phyloP scores from a whole-genome alignment of 1,284 basidiomycete species.

The Ganoderma sinense region DNA sequence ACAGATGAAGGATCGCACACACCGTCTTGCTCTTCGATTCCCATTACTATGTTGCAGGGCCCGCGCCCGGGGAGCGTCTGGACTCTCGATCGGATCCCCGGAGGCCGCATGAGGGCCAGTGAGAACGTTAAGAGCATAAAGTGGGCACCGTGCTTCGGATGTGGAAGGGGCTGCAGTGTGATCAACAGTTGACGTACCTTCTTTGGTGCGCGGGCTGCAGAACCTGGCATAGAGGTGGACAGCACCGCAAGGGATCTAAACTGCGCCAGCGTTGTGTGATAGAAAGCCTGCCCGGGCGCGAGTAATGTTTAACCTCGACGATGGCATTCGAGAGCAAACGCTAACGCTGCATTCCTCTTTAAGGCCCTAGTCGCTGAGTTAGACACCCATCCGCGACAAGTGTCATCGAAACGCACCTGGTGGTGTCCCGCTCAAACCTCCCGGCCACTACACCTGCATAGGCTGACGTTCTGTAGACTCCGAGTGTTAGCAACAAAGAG shows the following conservation, averaged over 20 bases:
- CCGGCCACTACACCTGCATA: background rate
- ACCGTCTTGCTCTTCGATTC: background rate
- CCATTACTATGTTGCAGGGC: background rate
- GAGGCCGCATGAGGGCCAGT: background rate
- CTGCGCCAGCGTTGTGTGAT: background rate
- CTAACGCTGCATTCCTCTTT: background rate
- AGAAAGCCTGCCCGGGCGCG: too few relatives aligned
- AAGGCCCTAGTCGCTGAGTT: background rate
- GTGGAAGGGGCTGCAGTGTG: background rate
- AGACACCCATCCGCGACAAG: background rate
- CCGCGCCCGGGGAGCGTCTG: background rate
- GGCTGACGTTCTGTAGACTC: background rate
- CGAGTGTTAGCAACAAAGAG: background rate
- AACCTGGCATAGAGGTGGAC: background rate
- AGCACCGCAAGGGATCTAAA: background rate
- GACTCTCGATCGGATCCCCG: background rate
- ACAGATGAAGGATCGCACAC: background rate
- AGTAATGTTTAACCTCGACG: too few relatives aligned
- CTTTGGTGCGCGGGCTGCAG: background rate
- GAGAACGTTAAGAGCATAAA: background rate
- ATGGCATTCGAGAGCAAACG: background rate
- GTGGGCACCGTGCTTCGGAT: too few relatives aligned
- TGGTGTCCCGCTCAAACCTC: background rate
- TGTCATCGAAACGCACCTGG: background rate
- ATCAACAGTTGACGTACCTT: background rate